phyloP scores from a whole-genome alignment of 495 filamentous ascomycete genomes.

The Pyrenopolyporus hunteri region DNA sequence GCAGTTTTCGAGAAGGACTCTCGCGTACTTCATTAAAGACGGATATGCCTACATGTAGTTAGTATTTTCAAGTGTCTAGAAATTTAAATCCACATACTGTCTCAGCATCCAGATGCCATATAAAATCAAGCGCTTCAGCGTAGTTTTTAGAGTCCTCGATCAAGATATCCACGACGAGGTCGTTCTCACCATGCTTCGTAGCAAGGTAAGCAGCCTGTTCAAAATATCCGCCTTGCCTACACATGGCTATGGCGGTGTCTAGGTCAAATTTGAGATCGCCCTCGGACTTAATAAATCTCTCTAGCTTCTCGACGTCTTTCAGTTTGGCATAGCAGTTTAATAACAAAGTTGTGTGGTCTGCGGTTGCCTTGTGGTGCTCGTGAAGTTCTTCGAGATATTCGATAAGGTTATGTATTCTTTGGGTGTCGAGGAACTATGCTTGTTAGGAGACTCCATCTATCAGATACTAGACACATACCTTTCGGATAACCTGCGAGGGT shows the following conservation, averaged over 20 bases:
- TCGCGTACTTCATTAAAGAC: slow-evolving; percentile 93
- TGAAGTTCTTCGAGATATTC: slow-evolving; percentile 97
- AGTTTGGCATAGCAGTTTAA: slow-evolving; percentile 98
- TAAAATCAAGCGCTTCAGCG: slow-evolving; percentile 85
- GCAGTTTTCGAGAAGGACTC: slow-evolving; percentile 85
- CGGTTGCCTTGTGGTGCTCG: slow-evolving; percentile 89
- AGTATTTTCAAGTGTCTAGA: slow-evolving; percentile 24
- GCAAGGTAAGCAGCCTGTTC: slow-evolving; percentile 96
- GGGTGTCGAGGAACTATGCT: slow-evolving; percentile 83
- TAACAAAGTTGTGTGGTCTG: slow-evolving; percentile 94
- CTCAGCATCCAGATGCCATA: slow-evolving; percentile 85
- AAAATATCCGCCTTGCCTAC: slow-evolving; percentile 95
- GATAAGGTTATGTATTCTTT: slow-evolving; percentile 95
- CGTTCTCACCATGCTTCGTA: slow-evolving; percentile 91
- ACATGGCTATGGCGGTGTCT: slow-evolving; percentile 97
- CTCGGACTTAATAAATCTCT: slow-evolving; percentile 94
- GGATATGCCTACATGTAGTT: slow-evolving; percentile 70
- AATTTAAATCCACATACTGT: slow-evolving; percentile 57
- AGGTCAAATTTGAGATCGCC: slow-evolving; percentile 96
- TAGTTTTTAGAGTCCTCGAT: slow-evolving; percentile 94
- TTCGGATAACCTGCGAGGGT: slow-evolving; percentile 91
- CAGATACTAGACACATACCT: slow-evolving; percentile 55
- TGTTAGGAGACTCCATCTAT: slow-evolving; percentile 30
- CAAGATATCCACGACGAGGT: slow-evolving; percentile 90
- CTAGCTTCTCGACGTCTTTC: slow-evolving; percentile 93